A percentile compares a stretch with the other conserved stretches of the same genome.
Conservation (phyloP, 1,284 basidiomycete species). For the Apiotrichum veenhuisii region DNA sequence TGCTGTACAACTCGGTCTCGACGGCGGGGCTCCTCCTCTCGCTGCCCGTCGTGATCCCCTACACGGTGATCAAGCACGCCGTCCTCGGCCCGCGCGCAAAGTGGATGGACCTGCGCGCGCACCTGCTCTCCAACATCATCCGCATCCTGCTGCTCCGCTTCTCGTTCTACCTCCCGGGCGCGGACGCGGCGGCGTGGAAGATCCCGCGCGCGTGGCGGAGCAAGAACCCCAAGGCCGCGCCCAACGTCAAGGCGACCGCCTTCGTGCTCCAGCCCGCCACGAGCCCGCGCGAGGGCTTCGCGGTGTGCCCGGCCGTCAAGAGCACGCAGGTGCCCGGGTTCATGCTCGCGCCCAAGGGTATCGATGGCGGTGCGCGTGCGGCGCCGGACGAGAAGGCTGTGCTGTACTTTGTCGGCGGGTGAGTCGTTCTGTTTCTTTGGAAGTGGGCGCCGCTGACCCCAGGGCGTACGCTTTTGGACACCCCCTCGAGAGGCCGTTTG, state of each 20-base stretch:
- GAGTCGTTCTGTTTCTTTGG: not conserved
- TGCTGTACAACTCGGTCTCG: not conserved
- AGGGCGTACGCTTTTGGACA: conserved; percentile 17
- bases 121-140: not conserved
- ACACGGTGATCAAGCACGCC: conserved; percentile 3
- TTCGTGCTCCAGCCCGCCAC: not conserved
- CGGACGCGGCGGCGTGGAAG: not conserved
- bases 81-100: conserved; percentile 1
- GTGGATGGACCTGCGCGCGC: not conserved
- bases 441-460: not conserved
- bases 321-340: conserved; percentile 10
- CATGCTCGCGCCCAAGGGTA: conserved; percentile 19
- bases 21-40: not conserved
- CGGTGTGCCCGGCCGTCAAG: not conserved
- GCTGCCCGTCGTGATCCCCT: conserved; percentile 6
- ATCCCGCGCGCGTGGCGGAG: not conserved
- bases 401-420: conserved; percentile 26
- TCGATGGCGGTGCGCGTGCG: conserved; percentile 2
- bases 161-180: not conserved
- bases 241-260: not conserved
- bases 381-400: conserved; percentile 28
- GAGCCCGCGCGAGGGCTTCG: not conserved
- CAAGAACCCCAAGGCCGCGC: not conserved
- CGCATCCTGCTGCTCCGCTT: not conserved
- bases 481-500: conserved; percentile 13